These are phyloP conservation scores for Lactuca saligna DNA, from an alignment of 129 eudicot genomes.

Conservation along the genomic window DNA sequence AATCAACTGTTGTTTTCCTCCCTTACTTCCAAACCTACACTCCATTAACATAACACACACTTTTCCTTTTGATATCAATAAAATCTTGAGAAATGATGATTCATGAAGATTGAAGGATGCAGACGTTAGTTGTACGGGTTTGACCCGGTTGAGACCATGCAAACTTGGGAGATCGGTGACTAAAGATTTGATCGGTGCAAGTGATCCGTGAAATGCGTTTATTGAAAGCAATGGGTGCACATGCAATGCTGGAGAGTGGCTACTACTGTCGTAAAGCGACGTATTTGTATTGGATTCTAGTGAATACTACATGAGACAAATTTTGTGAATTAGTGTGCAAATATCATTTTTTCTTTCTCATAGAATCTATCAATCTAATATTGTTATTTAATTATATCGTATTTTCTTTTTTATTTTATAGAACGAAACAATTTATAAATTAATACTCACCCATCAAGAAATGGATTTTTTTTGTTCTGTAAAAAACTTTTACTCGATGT, in stretches of 20 bases:
- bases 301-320: constrained; percentile 20
- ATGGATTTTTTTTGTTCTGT: no score
- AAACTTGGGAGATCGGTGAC: background rate
- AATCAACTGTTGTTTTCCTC: constrained; percentile 28
- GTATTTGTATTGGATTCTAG: constrained; percentile 17
- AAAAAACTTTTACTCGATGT: no score
- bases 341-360: background rate
- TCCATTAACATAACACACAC: constrained; percentile 11
- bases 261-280: constrained; percentile 33
- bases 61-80: background rate
- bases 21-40: constrained; percentile 10
- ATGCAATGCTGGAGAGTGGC: constrained; percentile 27
- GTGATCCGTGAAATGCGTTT: constrained; percentile 8
- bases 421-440: no score
- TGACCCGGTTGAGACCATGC: background rate
- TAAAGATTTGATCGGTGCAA: constrained; percentile 10
- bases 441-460: no score
- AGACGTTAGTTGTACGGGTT: background rate
- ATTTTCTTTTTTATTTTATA: no score
- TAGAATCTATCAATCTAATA: background rate
- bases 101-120: background rate
- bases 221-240: constrained; percentile 29
- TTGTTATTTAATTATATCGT: background rate
- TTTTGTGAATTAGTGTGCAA: background rate
- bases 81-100: background rate